These are phyloP conservation scores for Nidularia pulvinata DNA, from an alignment of 768 basidiomycete genomes.

Conservation along the genomic window DNA sequence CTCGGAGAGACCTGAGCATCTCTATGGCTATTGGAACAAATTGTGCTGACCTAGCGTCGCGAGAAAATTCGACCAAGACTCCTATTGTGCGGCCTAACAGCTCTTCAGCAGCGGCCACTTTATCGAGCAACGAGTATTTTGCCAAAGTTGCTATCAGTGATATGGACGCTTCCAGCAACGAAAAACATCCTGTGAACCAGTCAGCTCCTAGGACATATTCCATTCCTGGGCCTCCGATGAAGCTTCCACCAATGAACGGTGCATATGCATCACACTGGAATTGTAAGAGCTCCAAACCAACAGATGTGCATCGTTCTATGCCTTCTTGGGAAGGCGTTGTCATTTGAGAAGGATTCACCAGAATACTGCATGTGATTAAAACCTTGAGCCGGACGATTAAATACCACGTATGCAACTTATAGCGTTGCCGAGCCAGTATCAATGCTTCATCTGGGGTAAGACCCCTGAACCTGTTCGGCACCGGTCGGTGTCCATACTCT, in stretches of 20 bases:
- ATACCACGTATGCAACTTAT: slow-evolving; percentile 46
- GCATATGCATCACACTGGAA: slow-evolving; percentile 39
- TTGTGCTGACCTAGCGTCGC: slow-evolving; percentile 30
- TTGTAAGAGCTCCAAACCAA: slow-evolving; percentile 40
- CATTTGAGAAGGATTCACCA: slow-evolving; percentile 19
- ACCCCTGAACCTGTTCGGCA: slow-evolving; percentile 21
- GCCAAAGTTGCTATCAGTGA: slow-evolving; percentile 40
- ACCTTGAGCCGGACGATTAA: slow-evolving; percentile 42
- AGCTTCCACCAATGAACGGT: slow-evolving; percentile 13
- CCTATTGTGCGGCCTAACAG: slow-evolving; percentile 21
- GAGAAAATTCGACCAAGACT: slow-evolving; percentile 30
- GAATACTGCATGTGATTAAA: slow-evolving; percentile 39
- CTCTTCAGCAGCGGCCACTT: slow-evolving; percentile 30
- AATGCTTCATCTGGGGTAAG: slow-evolving; percentile 22
- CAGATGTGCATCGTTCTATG: slow-evolving; percentile 32
- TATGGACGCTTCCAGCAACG: slow-evolving; percentile 46
- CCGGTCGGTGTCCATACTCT: slow-evolving; percentile 32
- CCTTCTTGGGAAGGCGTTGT: slow-evolving; percentile 23
- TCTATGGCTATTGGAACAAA: slow-evolving; percentile 36
- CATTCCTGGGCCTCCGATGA: slow-evolving; percentile 33
- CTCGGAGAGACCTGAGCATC: slow-evolving; percentile 4
- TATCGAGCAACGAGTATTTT: slow-evolving; percentile 34
- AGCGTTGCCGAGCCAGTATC: slow-evolving; percentile 35
- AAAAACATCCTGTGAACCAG: slow-evolving; percentile 43
- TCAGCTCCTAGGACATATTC: no score